These are phyloP conservation scores for Skeletonema potamos DNA, from an alignment of 108 stramenopile species.

Conservation along the genomic window DNA sequence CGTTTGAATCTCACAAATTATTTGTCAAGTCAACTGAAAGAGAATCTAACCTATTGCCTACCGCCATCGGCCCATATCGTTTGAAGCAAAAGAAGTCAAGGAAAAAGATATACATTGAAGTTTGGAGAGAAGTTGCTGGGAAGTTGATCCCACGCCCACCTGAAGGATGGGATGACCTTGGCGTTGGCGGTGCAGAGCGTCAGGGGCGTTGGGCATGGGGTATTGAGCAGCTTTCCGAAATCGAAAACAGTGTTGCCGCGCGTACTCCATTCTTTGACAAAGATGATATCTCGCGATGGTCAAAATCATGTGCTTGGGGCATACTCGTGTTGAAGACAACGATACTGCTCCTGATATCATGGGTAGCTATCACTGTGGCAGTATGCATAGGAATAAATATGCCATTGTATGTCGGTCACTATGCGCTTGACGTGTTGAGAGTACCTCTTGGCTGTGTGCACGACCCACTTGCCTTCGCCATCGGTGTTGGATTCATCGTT, in stretches of 20 bases:
- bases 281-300: not conserved
- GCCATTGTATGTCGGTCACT: constrained; percentile 64
- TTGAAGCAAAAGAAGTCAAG: constrained; percentile 30
- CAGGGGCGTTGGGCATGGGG: constrained; percentile 90
- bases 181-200: constrained; percentile 75
- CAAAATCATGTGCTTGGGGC: not conserved
- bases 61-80: constrained; percentile 72
- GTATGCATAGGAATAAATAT: constrained; percentile 39
- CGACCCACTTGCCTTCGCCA: constrained; percentile 73
- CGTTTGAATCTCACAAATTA: constrained; percentile 32
- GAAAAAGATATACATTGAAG: constrained; percentile 43
- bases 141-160: constrained; percentile 78
- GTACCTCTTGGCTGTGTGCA: constrained; percentile 66
- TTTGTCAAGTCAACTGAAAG: constrained; percentile 14
- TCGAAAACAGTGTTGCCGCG: constrained; percentile 74
- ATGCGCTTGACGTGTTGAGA: constrained; percentile 48
- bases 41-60: constrained; percentile 51
- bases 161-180: constrained; percentile 91
- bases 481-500: constrained; percentile 62
- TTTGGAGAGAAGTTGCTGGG: constrained; percentile 70
- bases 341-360: constrained; percentile 59
- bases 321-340: constrained; percentile 45
- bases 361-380: constrained; percentile 57
- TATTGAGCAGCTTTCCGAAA: constrained; percentile 62
- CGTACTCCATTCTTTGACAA: constrained; percentile 60